A percentile compares a stretch with the other conserved stretches of the same genome.
Evolutionary conservation across 2,329 filamentous ascomycete genomes (phyloP).

Genomic region (Fusarium citri): DNA sequence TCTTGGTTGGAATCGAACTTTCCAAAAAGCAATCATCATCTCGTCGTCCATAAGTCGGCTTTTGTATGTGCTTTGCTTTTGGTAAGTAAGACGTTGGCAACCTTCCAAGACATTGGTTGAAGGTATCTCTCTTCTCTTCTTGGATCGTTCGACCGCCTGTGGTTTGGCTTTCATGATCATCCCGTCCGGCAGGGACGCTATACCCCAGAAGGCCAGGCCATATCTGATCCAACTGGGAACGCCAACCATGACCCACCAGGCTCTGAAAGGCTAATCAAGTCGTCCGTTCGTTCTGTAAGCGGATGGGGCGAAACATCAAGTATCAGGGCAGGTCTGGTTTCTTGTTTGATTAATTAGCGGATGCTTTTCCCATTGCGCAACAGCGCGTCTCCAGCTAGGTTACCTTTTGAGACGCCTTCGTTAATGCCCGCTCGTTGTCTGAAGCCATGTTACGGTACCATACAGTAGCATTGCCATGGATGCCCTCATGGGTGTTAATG

Average conservation of each 20-base stretch:
- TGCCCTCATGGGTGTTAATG: slow-evolving; percentile 32
- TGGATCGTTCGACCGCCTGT: slow-evolving; percentile 11
- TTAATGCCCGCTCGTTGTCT: slow-evolving; percentile 31
- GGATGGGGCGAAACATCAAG: slow-evolving; percentile 7
- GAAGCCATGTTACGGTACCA: slow-evolving; percentile 8
- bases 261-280: slow-evolving; percentile 36
- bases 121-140: neutral
- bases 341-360: slow-evolving; percentile 27
- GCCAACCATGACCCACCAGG: slow-evolving; percentile 33
- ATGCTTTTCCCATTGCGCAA: slow-evolving; percentile 30
- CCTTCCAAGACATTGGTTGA: neutral
- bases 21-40: slow-evolving; percentile 5
- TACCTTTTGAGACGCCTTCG: slow-evolving; percentile 22
- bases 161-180: slow-evolving; percentile 25
- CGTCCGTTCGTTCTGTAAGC: slow-evolving; percentile 42
- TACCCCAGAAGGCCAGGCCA: slow-evolving; percentile 37
- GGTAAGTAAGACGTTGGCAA: neutral
- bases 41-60: neutral
- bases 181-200: slow-evolving; percentile 35
- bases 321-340: neutral
- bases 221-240: slow-evolving; percentile 29
- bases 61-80: neutral
- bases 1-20: neutral
- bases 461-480: slow-evolving; percentile 13
- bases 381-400: slow-evolving; percentile 22